Base-by-base conservation (phyloP, 1,284 basidiomycete genomes). In the Psilocybe mexicana region DNA sequence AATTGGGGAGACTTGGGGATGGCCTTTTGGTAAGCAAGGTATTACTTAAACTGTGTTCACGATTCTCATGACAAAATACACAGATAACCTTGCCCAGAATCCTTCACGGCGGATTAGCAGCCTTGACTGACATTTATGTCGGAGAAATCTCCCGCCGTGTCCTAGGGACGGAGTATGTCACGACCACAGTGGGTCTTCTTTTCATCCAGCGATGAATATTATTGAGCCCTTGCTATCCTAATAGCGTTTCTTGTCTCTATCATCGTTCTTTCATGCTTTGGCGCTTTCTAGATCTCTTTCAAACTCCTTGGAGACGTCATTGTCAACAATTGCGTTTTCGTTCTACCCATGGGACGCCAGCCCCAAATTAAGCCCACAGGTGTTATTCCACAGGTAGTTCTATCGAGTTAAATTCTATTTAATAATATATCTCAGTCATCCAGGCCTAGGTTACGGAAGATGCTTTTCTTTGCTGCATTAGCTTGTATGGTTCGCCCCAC, bases 271-370 rank as follows among this genome's bases (percentile, higher is more conserved):
- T 76, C 84, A 96, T 69, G 85, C 85, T 0, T 80, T 96, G 54
- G 86, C 93, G 1, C 79, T 97, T 10, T 90, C 94, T 3, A 84
- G 97, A 23, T 93, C 95, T 0, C 79, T 99, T 40, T 96, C 94
- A 12, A 99, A 98, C 70, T 96, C 94, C 4, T 75, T 94, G 23
- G 97, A 99, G 70, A 95, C 94, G 0, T 86, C 92, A 0, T 73
- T 99, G 43, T 92, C 91, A 0, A 87, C 87, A 0, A 74, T 90
- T 38, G 95, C 95, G 0, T 79, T 98, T 51, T 80, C 79, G 25
- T 84, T 84, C 69, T 98, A 93, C 76, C 95, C 89, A 1, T 92
- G 88, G 89, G 74, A 82, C 59, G 61, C 73, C 10, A 70, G 70
- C 53, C 63, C 69, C 0, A 65, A 67, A 25, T 58, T 71, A 30